A percentile compares a stretch with the other conserved stretches of the same genome.
Conservation (phyloP, 371 early-diverging fungal genomes). For the Mucor irregularis region DNA sequence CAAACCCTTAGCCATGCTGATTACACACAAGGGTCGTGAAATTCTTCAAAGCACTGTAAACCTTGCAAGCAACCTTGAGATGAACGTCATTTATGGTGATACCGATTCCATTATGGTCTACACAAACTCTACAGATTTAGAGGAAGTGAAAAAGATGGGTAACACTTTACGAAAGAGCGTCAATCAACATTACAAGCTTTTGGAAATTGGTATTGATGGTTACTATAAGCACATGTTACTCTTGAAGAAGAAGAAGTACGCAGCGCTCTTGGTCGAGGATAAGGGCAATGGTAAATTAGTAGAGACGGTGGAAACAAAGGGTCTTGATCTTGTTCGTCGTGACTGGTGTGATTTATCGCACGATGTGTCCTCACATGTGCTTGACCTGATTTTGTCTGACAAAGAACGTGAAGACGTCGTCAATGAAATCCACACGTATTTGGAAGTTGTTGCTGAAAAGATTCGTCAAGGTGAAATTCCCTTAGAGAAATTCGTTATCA, state of each 20-base stretch:
- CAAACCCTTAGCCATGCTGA: slow-evolving; percentile 97
- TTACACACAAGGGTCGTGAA: slow-evolving; percentile 97
- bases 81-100: slow-evolving; percentile 99
- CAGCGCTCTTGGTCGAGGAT: slow-evolving; percentile 77
- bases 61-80: slow-evolving; percentile 73
- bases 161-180: slow-evolving; percentile 81
- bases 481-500: slow-evolving; percentile 89
- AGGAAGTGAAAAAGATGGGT: slow-evolving; percentile 83
- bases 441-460: slow-evolving; percentile 69
- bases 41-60: slow-evolving; percentile 95
- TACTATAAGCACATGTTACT: slow-evolving; percentile 92
- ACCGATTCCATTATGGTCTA: slow-evolving; percentile 99
- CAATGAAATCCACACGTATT: slow-evolving; percentile 74
- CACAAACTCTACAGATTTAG: slow-evolving; percentile 80
- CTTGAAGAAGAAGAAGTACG: slow-evolving; percentile 99
- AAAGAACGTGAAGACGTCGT: slow-evolving; percentile 77
- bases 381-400: slow-evolving; percentile 78
- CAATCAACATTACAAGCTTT: slow-evolving; percentile 88
- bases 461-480: slow-evolving; percentile 74
- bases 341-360: slow-evolving; percentile 98
- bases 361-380: slow-evolving; percentile 81
- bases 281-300: slow-evolving; percentile 63
- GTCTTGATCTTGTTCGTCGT: slow-evolving; percentile 96
- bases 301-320: slow-evolving; percentile 90
- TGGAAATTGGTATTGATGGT: slow-evolving; percentile 99